These are phyloP conservation scores for Phoma sp. DNA, from an alignment of 2,329 filamentous ascomycete genomes.

Conservation along the genomic window DNA sequence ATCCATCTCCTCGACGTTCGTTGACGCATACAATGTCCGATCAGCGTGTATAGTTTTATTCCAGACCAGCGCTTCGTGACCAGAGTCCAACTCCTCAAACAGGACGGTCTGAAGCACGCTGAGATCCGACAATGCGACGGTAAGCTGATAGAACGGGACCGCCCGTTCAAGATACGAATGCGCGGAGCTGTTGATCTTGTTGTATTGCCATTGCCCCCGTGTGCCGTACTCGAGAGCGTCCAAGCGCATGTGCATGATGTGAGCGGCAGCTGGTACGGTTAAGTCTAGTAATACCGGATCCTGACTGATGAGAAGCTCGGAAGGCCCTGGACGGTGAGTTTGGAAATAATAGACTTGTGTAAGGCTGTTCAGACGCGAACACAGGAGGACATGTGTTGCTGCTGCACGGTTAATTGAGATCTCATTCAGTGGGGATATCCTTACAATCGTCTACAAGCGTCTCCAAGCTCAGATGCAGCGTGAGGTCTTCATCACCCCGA, in stretches of 20 bases:
- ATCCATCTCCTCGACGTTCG: slow-evolving; percentile 23
- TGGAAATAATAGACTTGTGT: slow-evolving; percentile 41
- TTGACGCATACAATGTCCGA: not conserved
- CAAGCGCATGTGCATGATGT: slow-evolving; percentile 27
- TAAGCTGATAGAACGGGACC: slow-evolving; percentile 37
- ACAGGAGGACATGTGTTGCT: slow-evolving; percentile 41
- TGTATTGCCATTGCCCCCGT: not conserved
- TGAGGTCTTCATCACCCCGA: slow-evolving; percentile 60
- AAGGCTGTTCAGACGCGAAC: slow-evolving; percentile 42
- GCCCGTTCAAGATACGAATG: slow-evolving; percentile 22
- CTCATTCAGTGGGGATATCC: not conserved
- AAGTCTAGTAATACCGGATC: slow-evolving; percentile 37
- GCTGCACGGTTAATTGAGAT: slow-evolving; percentile 12
- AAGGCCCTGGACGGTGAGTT: slow-evolving; percentile 9
- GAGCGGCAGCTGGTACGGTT: slow-evolving; percentile 8
- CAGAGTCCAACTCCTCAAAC: slow-evolving; percentile 9
- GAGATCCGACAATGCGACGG: slow-evolving; percentile 29
- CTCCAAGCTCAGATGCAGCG: slow-evolving; percentile 50
- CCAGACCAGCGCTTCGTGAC: slow-evolving; percentile 8
- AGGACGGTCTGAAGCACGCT: slow-evolving; percentile 36
- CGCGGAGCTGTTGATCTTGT: slow-evolving; percentile 13
- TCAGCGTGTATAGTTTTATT: not conserved
- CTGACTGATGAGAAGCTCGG: slow-evolving; percentile 23
- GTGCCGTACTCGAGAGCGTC: slow-evolving; percentile 27
- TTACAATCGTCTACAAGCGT: slow-evolving; percentile 42